Percentiles rank a stretch among this genome's conserved stretches.
phyloP scores from a whole-genome alignment of 2,329 filamentous ascomycete genomes.

The Myriosclerotinia duriaeana region DNA sequence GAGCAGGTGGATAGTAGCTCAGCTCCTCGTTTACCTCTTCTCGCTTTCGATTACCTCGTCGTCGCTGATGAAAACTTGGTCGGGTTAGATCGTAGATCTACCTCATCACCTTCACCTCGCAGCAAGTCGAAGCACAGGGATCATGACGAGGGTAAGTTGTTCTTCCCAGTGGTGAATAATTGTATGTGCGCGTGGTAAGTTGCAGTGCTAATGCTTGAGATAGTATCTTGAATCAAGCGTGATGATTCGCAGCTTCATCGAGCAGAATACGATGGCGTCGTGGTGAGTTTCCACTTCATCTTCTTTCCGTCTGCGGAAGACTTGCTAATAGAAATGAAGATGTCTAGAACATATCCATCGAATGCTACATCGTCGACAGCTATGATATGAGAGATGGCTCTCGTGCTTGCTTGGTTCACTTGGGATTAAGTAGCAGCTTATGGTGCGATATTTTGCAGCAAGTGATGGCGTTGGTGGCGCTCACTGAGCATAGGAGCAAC shows the following conservation, averaged over 20 bases:
- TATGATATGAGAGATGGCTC: neutral
- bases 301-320: neutral
- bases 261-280: neutral
- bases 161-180: too few relatives aligned
- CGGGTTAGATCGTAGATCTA: neutral
- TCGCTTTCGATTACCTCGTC: neutral
- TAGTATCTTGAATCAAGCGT: neutral
- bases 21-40: neutral
- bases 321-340: neutral
- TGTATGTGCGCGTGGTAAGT: neutral
- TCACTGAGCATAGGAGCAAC: neutral
- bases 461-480: too few relatives aligned
- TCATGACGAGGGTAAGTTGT: neutral
- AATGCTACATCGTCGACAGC: neutral
- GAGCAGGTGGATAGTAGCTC: neutral
- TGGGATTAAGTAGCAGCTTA: neutral
- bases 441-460: neutral
- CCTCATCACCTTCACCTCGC: neutral
- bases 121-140: neutral
- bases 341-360: neutral
- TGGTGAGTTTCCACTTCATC: neutral
- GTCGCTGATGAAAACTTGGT: neutral
- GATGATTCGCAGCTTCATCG: neutral
- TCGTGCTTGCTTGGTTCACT: neutral
- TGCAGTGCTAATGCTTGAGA: neutral